Evolutionary conservation across 192 early-diverging fungal genomes (phyloP).

Genomic region (Backusella macrospora): DNA sequence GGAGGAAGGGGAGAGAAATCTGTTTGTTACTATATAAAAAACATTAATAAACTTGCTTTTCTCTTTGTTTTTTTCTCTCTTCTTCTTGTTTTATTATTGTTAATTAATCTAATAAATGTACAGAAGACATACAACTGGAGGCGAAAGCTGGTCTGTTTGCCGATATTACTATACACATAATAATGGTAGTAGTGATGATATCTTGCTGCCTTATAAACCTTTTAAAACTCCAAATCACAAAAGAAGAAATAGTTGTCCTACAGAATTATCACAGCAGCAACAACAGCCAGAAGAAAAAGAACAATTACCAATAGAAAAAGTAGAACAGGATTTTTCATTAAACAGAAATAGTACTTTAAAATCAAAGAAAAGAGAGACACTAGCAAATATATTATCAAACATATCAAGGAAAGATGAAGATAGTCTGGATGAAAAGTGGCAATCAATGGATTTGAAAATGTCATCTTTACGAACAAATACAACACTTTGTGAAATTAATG

Average conservation of each 20-base stretch:
- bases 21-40: background rate
- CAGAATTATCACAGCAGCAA: background rate
- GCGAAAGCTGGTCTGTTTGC: background rate
- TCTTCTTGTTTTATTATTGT: background rate
- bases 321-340: background rate
- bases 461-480: constrained; percentile 1
- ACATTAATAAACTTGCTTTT: constrained; percentile 9
- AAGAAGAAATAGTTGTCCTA: background rate
- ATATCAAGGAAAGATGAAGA: background rate
- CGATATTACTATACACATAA: constrained; percentile 8
- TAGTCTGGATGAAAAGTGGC: background rate
- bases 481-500: constrained; percentile 4
- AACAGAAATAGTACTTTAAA: background rate
- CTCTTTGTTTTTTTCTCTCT: background rate
- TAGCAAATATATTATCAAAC: background rate
- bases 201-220: background rate
- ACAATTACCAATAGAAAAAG: background rate
- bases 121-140: constrained; percentile 6
- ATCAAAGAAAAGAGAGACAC: background rate
- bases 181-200: constrained; percentile 2
- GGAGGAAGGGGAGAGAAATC: no score
- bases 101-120: background rate
- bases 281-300: background rate
- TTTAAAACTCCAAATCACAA: background rate
- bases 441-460: background rate